Conservation (phyloP, 805 yeast genomes). For the Wickerhamiella azymoides region DNA sequence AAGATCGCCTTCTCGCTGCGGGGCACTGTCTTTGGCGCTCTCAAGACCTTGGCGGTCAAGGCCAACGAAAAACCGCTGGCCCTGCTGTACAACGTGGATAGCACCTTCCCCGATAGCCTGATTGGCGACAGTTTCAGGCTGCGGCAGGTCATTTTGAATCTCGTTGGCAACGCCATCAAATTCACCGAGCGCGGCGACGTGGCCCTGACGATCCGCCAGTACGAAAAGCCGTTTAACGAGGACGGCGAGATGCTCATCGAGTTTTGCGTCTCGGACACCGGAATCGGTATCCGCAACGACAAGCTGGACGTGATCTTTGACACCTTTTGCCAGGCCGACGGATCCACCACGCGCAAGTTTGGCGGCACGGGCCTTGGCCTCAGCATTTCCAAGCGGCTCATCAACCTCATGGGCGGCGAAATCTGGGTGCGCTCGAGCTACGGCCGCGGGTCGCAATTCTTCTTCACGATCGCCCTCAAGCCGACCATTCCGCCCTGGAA, state of each 20-base stretch:
- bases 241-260: constrained; percentile 47
- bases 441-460: constrained; percentile 72
- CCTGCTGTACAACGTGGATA: constrained; percentile 67
- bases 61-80: constrained; percentile 78
- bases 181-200: constrained; percentile 77
- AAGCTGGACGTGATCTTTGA: constrained; percentile 76
- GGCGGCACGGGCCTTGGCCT: constrained; percentile 90
- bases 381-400: constrained; percentile 74
- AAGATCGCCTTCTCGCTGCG: constrained; percentile 75
- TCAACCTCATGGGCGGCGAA: constrained; percentile 86
- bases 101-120: constrained; percentile 73
- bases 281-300: constrained; percentile 79
- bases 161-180: constrained; percentile 83
- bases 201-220: constrained; percentile 55
- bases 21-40: constrained; percentile 80
- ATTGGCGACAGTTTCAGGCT: constrained; percentile 82
- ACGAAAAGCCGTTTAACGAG: constrained; percentile 25
- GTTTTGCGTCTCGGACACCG: constrained; percentile 80
- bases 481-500: constrained; percentile 50
- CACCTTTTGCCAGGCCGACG: constrained; percentile 87
- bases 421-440: constrained; percentile 78
- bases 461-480: constrained; percentile 66
- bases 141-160: constrained; percentile 72
- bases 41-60: constrained; percentile 78
- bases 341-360: constrained; percentile 81